Percentiles rank a stretch among this genome's conserved stretches.
Evolutionary conservation across 176 grass and related monocot genomes (phyloP).

Genomic region (sorghum (Sorghum bicolor)): DNA sequence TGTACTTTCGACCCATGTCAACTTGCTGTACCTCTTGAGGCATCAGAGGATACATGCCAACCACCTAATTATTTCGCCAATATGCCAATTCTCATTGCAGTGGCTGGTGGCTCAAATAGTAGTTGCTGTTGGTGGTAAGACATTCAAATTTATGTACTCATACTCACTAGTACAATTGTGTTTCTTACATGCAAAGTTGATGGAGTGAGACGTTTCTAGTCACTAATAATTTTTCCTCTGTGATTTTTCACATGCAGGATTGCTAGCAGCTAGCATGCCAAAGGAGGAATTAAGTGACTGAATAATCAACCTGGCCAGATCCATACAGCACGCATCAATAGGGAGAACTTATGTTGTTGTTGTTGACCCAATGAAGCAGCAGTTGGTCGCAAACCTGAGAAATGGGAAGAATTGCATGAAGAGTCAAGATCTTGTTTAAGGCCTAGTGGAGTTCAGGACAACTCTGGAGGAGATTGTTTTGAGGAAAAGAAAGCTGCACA

Average conservation of each 20-base stretch:
- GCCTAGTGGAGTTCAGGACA: constrained; percentile 42
- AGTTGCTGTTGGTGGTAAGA: constrained; percentile 45
- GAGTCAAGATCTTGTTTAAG: constrained; percentile 48
- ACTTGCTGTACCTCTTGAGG: constrained; percentile 41
- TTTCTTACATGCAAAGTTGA: not conserved
- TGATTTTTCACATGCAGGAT: constrained; percentile 26
- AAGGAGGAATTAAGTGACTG: constrained; percentile 44
- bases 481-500: constrained; percentile 73
- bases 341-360: constrained; percentile 32
- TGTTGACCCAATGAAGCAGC: constrained; percentile 38
- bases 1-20: constrained; percentile 35
- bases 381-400: constrained; percentile 29
- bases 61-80: constrained; percentile 30
- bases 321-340: not conserved
- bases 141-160: not conserved
- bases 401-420: constrained; percentile 54
- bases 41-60: constrained; percentile 38
- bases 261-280: constrained; percentile 34
- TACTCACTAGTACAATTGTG: not conserved
- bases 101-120: constrained; percentile 37
- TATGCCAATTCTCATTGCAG: constrained; percentile 56
- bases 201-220: not conserved
- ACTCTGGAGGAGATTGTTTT: constrained; percentile 52
- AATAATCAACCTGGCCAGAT: constrained; percentile 48
- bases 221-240: not conserved